phyloP scores from a whole-genome alignment of 257 asterid genomes.

The Thymus mandschuricus region DNA sequence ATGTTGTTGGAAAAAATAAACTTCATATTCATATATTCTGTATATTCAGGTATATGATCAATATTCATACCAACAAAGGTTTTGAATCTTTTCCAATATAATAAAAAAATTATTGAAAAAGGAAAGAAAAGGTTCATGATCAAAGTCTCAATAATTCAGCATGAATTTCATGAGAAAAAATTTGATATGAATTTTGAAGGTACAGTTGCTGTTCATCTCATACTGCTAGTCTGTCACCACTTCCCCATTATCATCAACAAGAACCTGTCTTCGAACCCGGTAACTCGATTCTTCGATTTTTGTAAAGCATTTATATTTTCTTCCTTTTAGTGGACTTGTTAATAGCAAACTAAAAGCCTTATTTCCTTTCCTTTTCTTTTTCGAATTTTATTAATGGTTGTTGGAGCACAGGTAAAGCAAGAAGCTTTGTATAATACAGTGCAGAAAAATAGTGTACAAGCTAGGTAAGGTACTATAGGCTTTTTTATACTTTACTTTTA shows the following conservation, averaged over 20 bases:
- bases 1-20: neutral
- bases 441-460: no score
- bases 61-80: conserved; percentile 1
- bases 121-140: neutral
- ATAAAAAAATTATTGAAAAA: neutral
- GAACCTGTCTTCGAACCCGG: neutral
- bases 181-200: neutral
- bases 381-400: no score
- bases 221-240: neutral
- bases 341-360: no score
- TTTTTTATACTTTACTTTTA: no score
- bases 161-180: neutral
- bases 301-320: neutral
- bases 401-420: no score
- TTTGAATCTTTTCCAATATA: neutral
- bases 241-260: neutral
- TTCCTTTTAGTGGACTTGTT: no score
- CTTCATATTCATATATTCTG: neutral
- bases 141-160: neutral
- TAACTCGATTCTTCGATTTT: neutral
- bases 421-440: no score
- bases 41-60: neutral
- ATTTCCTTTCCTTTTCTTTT: no score
- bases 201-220: neutral
- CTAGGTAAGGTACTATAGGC: no score